Percentiles rank a stretch among this genome's conserved stretches.
These are phyloP conservation scores for Mycena galopus DNA, from an alignment of 768 basidiomycete species.

Conservation along the genomic window DNA sequence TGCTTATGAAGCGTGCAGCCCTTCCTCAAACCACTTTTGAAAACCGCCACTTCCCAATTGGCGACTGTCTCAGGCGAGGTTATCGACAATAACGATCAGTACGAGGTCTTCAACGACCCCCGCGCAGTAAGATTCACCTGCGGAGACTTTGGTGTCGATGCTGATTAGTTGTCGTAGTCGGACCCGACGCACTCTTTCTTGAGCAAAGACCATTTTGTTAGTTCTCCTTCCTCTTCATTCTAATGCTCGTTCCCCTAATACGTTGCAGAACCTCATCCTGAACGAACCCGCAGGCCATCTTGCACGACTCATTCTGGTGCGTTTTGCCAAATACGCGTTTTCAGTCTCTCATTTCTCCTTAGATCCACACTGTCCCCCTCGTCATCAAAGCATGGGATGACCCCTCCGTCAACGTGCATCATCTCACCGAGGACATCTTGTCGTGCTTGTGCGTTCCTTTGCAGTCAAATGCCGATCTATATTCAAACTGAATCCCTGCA, in stretches of 20 bases:
- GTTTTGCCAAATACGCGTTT: not conserved
- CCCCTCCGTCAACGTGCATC: slow-evolving; percentile 65
- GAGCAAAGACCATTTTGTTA: slow-evolving; percentile 90
- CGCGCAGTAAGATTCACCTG: slow-evolving; percentile 63
- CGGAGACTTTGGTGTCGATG: not conserved
- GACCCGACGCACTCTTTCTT: slow-evolving; percentile 92
- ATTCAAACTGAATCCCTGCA: not conserved
- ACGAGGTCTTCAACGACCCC: slow-evolving; percentile 89
- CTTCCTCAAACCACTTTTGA: slow-evolving; percentile 83
- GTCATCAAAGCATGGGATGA: slow-evolving; percentile 90
- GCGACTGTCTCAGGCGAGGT: slow-evolving; percentile 78
- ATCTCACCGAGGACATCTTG: slow-evolving; percentile 71
- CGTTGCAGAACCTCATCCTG: slow-evolving; percentile 74
- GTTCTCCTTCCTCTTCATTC: slow-evolving; percentile 42
- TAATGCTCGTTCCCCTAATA: slow-evolving; percentile 25
- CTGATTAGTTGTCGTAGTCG: slow-evolving; percentile 58
- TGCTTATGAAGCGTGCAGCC: slow-evolving; percentile 58
- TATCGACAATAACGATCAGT: slow-evolving; percentile 85
- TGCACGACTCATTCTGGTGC: slow-evolving; percentile 76
- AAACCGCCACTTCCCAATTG: slow-evolving; percentile 75
- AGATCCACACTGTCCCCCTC: slow-evolving; percentile 75
- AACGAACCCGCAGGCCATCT: slow-evolving; percentile 88
- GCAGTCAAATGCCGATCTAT: not conserved
- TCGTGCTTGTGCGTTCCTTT: slow-evolving; percentile 70
- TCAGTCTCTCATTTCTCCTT: not conserved